A percentile compares a stretch with the other conserved stretches of the same genome.
These are phyloP conservation scores for Silene uniflora DNA, from an alignment of 148 eudicot species.

Conservation along the genomic window DNA sequence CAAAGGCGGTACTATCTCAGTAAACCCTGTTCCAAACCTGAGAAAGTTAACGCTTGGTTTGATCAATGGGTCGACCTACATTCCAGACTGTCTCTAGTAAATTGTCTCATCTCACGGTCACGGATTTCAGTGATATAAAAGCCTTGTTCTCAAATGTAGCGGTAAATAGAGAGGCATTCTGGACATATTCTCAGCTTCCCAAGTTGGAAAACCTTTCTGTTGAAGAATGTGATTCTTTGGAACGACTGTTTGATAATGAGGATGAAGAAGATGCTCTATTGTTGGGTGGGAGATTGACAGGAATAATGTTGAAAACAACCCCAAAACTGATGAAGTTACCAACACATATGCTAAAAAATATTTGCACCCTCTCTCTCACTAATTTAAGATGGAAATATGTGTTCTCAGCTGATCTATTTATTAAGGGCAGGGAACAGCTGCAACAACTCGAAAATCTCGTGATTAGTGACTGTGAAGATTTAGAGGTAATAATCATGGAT, in stretches of 20 bases:
- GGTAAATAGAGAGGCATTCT: background rate
- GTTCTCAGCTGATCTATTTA: background rate
- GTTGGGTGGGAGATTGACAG: background rate
- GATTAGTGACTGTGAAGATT: background rate
- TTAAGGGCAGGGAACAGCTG: background rate
- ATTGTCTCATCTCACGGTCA: background rate
- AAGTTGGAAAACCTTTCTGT: background rate
- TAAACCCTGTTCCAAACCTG: too few relatives aligned
- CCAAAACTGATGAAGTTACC: background rate
- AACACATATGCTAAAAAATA: background rate
- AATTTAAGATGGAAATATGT: background rate
- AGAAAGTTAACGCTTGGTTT: background rate
- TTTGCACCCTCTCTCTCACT: background rate
- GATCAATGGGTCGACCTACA: background rate
- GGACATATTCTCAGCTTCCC: background rate
- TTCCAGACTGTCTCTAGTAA: background rate
- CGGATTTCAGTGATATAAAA: background rate
- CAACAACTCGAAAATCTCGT: background rate
- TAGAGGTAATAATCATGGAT: slow-evolving; percentile 1
- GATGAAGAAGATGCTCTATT: background rate
- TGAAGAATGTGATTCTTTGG: accelerated
- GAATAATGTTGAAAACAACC: accelerated
- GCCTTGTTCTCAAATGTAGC: background rate
- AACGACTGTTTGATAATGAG: background rate
- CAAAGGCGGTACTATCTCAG: too few relatives aligned